Conservation (phyloP, 495 filamentous ascomycete species). For the Opeltia flavorubescens region DNA sequence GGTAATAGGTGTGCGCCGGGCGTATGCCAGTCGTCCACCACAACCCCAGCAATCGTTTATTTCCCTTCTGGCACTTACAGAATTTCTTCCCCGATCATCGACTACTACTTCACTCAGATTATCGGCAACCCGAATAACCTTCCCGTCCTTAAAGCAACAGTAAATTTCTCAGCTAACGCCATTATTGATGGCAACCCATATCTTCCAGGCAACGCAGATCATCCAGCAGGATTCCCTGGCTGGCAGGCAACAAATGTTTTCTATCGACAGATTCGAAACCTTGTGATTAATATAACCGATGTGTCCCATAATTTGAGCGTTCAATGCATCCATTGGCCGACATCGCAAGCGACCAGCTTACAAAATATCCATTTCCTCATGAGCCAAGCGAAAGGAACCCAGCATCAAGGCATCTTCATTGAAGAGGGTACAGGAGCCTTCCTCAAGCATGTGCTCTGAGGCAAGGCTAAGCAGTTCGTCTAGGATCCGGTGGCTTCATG, state of each 20-base stretch:
- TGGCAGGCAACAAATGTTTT: constrained; percentile 59
- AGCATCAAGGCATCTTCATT: constrained; percentile 60
- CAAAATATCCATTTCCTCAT: constrained; percentile 69
- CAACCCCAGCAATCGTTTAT: constrained; percentile 45
- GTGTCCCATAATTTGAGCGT: constrained; percentile 39
- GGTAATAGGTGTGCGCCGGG: constrained; percentile 37
- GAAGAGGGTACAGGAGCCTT: constrained; percentile 54
- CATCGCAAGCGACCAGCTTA: constrained; percentile 54
- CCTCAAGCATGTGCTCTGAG: background rate
- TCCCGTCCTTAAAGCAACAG: constrained; percentile 50
- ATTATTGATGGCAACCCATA: constrained; percentile 42
- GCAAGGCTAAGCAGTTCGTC: constrained; percentile 21
- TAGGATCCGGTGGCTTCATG: constrained; percentile 60
- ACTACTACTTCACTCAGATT: constrained; percentile 52
- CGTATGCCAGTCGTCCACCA: constrained; percentile 32
- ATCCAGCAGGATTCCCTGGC: constrained; percentile 19
- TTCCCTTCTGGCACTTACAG: constrained; percentile 50
- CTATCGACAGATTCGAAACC: constrained; percentile 63
- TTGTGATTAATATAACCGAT: constrained; percentile 57
- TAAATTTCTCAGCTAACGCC: constrained; percentile 33
- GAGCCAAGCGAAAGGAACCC: constrained; percentile 38
- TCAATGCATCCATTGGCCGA: constrained; percentile 68
- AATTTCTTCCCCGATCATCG: constrained; percentile 40
- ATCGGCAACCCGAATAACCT: constrained; percentile 50
- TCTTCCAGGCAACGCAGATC: constrained; percentile 56